Base-by-base conservation (phyloP, 2,329 filamentous ascomycete species). In the Fusarium drepaniforme region DNA sequence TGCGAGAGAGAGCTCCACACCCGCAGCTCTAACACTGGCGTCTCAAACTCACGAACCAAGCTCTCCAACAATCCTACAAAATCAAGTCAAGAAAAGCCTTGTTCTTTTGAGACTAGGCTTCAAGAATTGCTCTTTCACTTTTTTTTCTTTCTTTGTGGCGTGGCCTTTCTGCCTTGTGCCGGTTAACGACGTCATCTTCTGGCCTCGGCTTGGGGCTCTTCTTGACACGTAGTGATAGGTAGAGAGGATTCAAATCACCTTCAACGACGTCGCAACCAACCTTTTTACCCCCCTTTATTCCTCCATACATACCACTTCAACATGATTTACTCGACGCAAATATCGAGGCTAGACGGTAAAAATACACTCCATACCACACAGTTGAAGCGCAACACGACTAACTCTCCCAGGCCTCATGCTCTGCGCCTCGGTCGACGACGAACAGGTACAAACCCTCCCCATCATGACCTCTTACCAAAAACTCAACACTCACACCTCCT, bases 291-390 rank as follows among this genome's bases (percentile, higher is more conserved):
- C 16, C 46, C 23, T 51, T 60, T 23, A n/a, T 28, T 58, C 23
- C 21, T 21, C 18, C 40, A 53, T 53, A 21, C 40, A 28, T 30
- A 73, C 30, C 30, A 40, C 57, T 40, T 71, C 57, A 68, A 57
- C 66, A 97, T 96, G 95, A 96, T 98, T 80, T 91, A 91, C 83
- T 97, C 96, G 80, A 99, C 96, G 64, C 94, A 98, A 86, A 98
- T 99, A 86, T 93, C 95, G 76, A 90, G 97, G 84, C 90, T 98
- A 62, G 97, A 98, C 86, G 96, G 95, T 97, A 81, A 68, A 68
- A 79, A 72, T 37, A 44, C 46, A 44, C 46, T 49, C 61, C 53
- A 59, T 38, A 38, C 38, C 35, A 59, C 35, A 60, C 28, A 40
- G 33, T 25, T 53, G 66, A 33, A 60, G 13, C 11, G 18, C 35